phyloP scores from a whole-genome alignment of 2,329 filamentous ascomycete species.

The Lachnellula arida region DNA sequence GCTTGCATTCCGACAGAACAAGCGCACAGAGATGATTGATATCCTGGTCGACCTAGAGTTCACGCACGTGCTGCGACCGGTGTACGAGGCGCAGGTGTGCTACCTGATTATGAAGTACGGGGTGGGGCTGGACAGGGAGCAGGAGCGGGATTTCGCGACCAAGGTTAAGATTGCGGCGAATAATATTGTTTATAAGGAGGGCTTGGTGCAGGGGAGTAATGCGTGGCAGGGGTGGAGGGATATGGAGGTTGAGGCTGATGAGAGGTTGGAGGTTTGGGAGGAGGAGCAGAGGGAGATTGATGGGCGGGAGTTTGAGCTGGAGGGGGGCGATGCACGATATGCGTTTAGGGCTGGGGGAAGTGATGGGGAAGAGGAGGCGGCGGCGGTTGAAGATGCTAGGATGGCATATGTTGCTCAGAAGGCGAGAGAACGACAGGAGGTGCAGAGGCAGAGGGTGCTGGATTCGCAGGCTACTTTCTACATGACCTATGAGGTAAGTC shows the following conservation, averaged over 20 bases:
- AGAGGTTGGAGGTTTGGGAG: neutral
- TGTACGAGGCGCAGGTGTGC: neutral
- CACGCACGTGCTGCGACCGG: neutral
- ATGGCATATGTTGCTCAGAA: too few species aligned
- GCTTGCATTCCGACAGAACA: neutral
- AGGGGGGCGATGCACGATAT: neutral
- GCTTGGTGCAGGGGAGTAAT: neutral
- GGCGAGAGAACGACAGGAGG: too few species aligned
- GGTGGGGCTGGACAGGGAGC: neutral
- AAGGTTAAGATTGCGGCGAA: neutral
- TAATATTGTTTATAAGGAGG: neutral
- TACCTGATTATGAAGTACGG: neutral
- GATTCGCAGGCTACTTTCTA: too few species aligned
- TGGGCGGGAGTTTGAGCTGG: neutral
- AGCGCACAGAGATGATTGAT: neutral
- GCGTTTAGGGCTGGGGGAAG: neutral
- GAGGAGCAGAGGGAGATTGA: neutral
- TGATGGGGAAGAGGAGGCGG: neutral
- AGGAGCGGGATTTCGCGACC: neutral
- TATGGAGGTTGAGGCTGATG: neutral
- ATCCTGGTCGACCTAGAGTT: neutral
- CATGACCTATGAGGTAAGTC: too few species aligned
- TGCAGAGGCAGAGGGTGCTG: too few species aligned
- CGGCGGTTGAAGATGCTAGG: too few species aligned
- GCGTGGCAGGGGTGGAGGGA: neutral